These are phyloP conservation scores for Metrosideros polymorpha DNA, from an alignment of 441 rosid genomes.

Conservation along the genomic window DNA sequence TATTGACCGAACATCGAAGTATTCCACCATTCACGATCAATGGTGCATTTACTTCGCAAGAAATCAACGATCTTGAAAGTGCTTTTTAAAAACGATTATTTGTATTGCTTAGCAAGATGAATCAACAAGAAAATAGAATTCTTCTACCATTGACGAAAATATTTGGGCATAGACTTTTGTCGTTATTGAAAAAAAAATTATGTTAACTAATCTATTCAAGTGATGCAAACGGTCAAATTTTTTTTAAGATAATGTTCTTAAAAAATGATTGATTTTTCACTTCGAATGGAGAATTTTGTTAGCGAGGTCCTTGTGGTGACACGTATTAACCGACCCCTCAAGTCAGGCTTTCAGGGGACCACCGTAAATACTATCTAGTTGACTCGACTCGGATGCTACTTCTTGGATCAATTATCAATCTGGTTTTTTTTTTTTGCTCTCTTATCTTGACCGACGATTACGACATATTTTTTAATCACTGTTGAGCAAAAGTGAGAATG, in stretches of 20 bases:
- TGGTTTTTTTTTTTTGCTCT: neutral
- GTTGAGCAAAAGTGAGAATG: neutral
- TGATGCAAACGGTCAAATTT: accelerated
- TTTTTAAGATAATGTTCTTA: neutral
- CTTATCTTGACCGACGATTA: neutral
- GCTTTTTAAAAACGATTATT: neutral
- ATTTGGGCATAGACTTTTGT: accelerated
- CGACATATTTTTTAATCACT: neutral
- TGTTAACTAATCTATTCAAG: neutral
- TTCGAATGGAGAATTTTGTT: neutral
- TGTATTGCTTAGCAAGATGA: neutral
- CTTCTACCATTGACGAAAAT: neutral
- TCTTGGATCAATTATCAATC: neutral
- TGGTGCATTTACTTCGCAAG: accelerated
- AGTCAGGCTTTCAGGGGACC: neutral
- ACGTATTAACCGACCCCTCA: neutral
- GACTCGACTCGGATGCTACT: neutral
- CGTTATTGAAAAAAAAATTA: neutral
- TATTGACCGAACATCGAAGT: accelerated
- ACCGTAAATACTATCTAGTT: too few relatives aligned
- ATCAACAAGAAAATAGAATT: neutral
- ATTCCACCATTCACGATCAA: accelerated
- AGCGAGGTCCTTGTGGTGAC: neutral
- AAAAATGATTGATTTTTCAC: too few relatives aligned
- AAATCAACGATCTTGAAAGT: neutral